Evolutionary conservation across 148 eudicot species (phyloP).

Genomic region (Arctostaphylos glauca): DNA sequence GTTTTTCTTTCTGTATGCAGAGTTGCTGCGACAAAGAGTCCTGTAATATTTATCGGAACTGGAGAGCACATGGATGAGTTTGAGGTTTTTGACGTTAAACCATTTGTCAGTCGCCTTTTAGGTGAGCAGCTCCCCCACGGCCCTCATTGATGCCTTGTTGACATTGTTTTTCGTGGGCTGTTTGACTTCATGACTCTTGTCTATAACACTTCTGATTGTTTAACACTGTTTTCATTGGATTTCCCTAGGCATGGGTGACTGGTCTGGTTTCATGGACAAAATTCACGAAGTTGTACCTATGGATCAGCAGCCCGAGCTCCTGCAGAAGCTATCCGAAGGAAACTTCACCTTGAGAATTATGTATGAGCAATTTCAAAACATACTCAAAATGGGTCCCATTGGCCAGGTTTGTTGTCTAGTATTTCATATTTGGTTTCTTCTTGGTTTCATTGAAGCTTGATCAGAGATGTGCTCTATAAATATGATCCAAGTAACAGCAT

Average conservation of each 20-base stretch:
- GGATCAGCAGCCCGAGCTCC: conserved; percentile 99
- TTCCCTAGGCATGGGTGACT: conserved; percentile 88
- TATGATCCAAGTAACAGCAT: background rate
- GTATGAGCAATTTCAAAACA: conserved; percentile 95
- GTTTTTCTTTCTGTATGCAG: conserved; percentile 34
- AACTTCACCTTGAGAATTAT: conserved; percentile 87
- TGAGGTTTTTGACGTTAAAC: conserved; percentile 96
- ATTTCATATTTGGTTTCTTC: background rate
- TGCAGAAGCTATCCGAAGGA: conserved; percentile 95
- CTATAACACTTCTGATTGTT: background rate
- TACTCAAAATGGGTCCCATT: conserved; percentile 96
- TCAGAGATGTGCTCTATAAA: background rate
- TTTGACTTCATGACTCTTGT: background rate
- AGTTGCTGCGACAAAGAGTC: conserved; percentile 99
- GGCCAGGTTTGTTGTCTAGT: conserved; percentile 65
- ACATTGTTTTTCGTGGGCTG: background rate
- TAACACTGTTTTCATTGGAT: conserved; percentile 11
- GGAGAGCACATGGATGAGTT: conserved; percentile 99
- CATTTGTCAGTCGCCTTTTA: conserved; percentile 96
- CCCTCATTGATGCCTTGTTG: conserved; percentile 3
- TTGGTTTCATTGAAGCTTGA: conserved; percentile 6
- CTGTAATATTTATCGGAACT: conserved; percentile 96
- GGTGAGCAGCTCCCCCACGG: conserved; percentile 37
- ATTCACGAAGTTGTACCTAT: conserved; percentile 96
- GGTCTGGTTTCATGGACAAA: conserved; percentile 97